Base-by-base conservation (phyloP, 2,329 filamentous ascomycete genomes). In the Chrysoporthe cubensis region DNA sequence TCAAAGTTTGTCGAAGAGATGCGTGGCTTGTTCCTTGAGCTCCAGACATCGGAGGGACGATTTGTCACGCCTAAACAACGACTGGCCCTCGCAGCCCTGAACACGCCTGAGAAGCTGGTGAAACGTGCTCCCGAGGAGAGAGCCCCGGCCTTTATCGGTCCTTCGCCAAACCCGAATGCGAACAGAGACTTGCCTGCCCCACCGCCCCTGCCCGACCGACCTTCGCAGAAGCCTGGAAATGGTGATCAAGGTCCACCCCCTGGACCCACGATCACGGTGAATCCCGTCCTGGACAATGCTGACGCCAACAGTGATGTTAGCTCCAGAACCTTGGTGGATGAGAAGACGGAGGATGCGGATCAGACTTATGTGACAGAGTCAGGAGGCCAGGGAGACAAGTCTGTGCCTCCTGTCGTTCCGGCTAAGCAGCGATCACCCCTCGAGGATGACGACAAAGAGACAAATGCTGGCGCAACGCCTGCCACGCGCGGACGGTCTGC, bases 1-100 rank as follows among this genome's bases (percentile, higher is more conserved):
- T 34, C 48, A 11, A 63, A 71, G 94, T 92, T 97, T 75, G 87
- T 92, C n/a, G 84, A 86, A 66, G 91, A 94, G 76, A 83, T 97
- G 52, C 85, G 85, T 37, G 81, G 80, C 3, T 81, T 97, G 0
- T 97, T 97, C 74, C 78, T 85, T 11, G 85, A 88, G 67, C 88
- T 97, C 75, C 89, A 91, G 68, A 85, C 83, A 1, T 89, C 90
- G 1, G 80, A 86, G 4, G 82, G 84, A 52, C 80, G 84, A 13
- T 89, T 86, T 18, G 88, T 94, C 42, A 87, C 85, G 56, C 94
- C 94, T 1, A 89, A 90, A 3, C 90, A 91, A 72, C 88, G 93
- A 71, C 84, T 97, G 44, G 94, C 94, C 37, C 90, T 93, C 62
- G 86, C 94, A 50, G 94, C 94, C 0, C 83, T 97, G 32, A 87